Percentiles rank a stretch among this genome's conserved stretches.
These are phyloP conservation scores for Suillus variegatus DNA, from an alignment of 768 basidiomycete genomes.

Conservation along the genomic window DNA sequence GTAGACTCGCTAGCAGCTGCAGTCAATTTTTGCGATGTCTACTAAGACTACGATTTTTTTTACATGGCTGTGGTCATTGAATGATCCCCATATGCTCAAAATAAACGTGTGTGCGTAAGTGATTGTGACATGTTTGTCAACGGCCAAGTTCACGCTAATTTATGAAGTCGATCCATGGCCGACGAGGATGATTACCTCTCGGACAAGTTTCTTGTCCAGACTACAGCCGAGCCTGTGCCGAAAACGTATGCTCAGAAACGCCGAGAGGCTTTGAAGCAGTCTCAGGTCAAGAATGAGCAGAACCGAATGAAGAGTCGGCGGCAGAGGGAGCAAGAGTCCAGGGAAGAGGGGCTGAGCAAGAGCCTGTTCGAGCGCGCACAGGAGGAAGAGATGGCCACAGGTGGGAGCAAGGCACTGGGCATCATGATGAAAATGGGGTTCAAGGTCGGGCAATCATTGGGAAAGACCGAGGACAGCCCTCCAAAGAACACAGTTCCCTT, in stretches of 20 bases:
- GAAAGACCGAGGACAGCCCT: constrained; percentile 36
- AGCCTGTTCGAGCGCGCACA: constrained; percentile 79
- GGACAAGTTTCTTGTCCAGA: constrained; percentile 72
- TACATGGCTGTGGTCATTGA: constrained; percentile 22
- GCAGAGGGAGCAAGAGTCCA: constrained; percentile 71
- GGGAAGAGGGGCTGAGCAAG: constrained; percentile 76
- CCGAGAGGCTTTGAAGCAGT: constrained; percentile 58
- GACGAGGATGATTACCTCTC: constrained; percentile 88
- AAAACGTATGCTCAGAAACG: constrained; percentile 74
- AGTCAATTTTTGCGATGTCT: constrained; percentile 27
- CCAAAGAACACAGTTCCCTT: constrained; percentile 9
- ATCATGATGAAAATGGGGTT: constrained; percentile 98
- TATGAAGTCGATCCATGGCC: constrained; percentile 47
- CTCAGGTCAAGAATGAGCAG: constrained; percentile 66
- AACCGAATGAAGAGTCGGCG: constrained; percentile 61
- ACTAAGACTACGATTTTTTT: constrained; percentile 29
- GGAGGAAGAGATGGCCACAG: constrained; percentile 49
- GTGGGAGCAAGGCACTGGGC: constrained; percentile 72
- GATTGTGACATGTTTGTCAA: constrained; percentile 23
- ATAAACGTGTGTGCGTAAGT: constrained; percentile 1
- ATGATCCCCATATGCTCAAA: constrained; percentile 13
- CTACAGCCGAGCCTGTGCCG: constrained; percentile 36
- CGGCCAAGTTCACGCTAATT: neutral
- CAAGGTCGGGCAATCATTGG: constrained; percentile 80
- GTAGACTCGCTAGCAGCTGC: constrained; percentile 31